phyloP scores from a whole-genome alignment of 164 flowering plant species.

The Vitis labrusca region DNA sequence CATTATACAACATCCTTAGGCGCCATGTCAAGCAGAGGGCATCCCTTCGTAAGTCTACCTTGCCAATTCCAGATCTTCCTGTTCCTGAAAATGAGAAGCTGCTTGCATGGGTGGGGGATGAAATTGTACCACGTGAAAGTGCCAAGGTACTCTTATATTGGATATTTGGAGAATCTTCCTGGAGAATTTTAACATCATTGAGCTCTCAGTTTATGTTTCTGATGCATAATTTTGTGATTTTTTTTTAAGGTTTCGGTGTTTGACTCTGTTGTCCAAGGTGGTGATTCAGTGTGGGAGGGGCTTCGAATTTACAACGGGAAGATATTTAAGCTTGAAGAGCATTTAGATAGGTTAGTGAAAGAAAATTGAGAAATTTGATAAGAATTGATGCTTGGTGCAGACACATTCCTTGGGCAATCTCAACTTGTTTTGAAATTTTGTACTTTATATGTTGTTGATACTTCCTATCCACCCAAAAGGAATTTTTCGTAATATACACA shows the following conservation, averaged over 20 bases:
- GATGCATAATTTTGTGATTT: slow-evolving; percentile 2
- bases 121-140: slow-evolving; percentile 84
- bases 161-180: slow-evolving; percentile 5
- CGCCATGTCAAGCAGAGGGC: slow-evolving; percentile 36
- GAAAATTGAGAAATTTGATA: not conserved
- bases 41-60: slow-evolving; percentile 33
- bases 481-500: not conserved
- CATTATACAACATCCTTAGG: slow-evolving; percentile 78
- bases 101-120: slow-evolving; percentile 89
- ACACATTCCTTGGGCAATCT: not conserved
- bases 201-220: not conserved
- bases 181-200: not conserved
- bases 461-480: not conserved
- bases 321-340: slow-evolving; percentile 89
- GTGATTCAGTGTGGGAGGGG: slow-evolving; percentile 98
- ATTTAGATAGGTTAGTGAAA: slow-evolving; percentile 76
- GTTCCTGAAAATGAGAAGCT: slow-evolving; percentile 84
- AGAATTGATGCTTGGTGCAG: not conserved
- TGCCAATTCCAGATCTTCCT: slow-evolving; percentile 73
- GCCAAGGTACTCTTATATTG: slow-evolving; percentile 63
- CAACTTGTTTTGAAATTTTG: not conserved
- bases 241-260: slow-evolving; percentile 79
- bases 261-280: slow-evolving; percentile 99
- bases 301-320: slow-evolving; percentile 83
- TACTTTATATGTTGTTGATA: not conserved